These are phyloP conservation scores for Fusarium odoratissimum DNA, from an alignment of 2,329 filamentous ascomycete species.

Conservation along the genomic window DNA sequence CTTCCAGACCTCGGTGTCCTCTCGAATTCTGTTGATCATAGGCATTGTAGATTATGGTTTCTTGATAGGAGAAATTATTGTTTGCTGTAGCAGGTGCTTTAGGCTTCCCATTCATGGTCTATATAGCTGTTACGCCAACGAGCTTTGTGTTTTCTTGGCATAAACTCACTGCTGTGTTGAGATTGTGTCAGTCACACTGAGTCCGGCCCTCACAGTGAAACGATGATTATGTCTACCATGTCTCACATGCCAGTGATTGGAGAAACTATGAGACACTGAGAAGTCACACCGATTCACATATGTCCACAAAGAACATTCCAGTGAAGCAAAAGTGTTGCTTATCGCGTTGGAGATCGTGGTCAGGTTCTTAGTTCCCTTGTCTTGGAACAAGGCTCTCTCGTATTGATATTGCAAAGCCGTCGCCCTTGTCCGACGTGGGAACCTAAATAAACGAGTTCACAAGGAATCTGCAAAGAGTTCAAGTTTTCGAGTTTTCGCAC, in stretches of 20 bases:
- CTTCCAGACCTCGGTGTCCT: neutral
- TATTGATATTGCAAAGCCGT: too few relatives aligned
- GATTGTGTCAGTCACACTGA: fast-evolving
- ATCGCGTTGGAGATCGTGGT: too few relatives aligned
- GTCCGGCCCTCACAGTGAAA: fast-evolving
- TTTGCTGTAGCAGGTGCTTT: fast-evolving
- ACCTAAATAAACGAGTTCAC: too few relatives aligned
- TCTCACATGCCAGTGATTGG: neutral
- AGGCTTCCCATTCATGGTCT: too few relatives aligned
- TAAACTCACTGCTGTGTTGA: fast-evolving
- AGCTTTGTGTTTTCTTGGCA: fast-evolving
- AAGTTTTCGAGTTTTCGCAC: too few relatives aligned
- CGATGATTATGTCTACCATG: fast-evolving
- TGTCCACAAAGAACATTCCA: too few relatives aligned
- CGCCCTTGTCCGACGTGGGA: too few relatives aligned
- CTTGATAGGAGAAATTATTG: fast-evolving
- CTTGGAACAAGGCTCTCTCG: too few relatives aligned
- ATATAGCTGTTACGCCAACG: fast-evolving
- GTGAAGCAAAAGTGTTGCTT: too few relatives aligned
- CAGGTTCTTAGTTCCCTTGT: too few relatives aligned
- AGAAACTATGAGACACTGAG: fast-evolving
- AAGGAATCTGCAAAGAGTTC: too few relatives aligned
- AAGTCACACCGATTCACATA: fast-evolving
- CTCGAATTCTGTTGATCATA: neutral
- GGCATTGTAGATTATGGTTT: neutral